phyloP scores from a whole-genome alignment of 129 eudicot genomes.

The Oenanthe sinensis region DNA sequence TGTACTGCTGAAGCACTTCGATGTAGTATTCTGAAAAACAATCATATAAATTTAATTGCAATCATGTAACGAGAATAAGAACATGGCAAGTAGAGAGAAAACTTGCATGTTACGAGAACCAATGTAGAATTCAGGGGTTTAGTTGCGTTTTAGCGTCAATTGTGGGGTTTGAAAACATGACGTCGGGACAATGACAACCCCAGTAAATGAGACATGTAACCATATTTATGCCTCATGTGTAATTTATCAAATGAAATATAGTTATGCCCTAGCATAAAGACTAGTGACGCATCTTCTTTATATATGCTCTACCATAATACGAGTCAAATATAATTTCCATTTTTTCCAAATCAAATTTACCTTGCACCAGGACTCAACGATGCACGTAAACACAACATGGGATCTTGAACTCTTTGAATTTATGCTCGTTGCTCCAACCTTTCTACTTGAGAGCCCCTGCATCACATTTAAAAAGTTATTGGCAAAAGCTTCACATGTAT shows the following conservation, averaged over 20 bases:
- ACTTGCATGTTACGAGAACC: background rate
- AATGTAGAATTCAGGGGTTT: background rate
- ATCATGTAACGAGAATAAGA: background rate
- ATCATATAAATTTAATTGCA: background rate
- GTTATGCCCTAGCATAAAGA: background rate
- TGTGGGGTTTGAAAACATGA: background rate
- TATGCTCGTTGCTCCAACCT: conserved; percentile 73
- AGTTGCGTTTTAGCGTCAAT: background rate
- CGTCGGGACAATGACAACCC: background rate
- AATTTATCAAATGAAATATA: background rate
- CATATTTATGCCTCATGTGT: background rate
- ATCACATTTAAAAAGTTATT: conserved; percentile 7
- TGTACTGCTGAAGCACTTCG: conserved; percentile 78
- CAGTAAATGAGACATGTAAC: background rate
- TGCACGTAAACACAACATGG: conserved; percentile 78
- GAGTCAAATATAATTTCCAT: conserved; percentile 5
- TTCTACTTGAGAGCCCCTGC: conserved; percentile 91
- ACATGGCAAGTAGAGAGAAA: background rate
- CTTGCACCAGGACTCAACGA: conserved; percentile 97
- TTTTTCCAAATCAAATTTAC: conserved; percentile 19
- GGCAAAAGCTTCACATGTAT: background rate
- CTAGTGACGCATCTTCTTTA: background rate
- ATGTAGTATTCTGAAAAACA: conserved; percentile 47
- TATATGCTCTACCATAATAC: background rate
- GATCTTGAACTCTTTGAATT: conserved; percentile 97